phyloP scores from a whole-genome alignment of 768 basidiomycete genomes.

The Boletus sensibilis region DNA sequence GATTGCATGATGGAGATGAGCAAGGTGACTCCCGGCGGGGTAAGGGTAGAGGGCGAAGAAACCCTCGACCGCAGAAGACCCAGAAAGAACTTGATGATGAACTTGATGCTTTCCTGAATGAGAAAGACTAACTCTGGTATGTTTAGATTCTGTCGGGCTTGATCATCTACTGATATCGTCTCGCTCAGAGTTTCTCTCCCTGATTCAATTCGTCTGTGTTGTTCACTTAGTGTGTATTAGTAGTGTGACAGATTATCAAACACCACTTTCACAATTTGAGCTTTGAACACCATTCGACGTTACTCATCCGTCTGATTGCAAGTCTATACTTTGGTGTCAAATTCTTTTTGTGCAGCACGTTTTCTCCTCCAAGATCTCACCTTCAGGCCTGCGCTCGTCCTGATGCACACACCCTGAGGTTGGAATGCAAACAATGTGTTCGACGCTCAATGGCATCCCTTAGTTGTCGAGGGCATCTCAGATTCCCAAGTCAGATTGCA shows the following conservation, averaged over 20 bases:
- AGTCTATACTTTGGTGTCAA: neutral
- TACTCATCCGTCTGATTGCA: neutral
- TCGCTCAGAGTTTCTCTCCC: neutral
- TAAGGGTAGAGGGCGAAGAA: constrained; percentile 39
- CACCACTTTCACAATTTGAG: constrained; percentile 14
- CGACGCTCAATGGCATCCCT: neutral
- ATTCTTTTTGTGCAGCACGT: too few relatives aligned
- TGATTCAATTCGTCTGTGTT: neutral
- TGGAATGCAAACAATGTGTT: neutral
- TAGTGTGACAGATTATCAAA: constrained; percentile 2
- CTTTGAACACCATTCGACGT: neutral
- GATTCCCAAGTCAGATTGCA: neutral
- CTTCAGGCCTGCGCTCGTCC: neutral
- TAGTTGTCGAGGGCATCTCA: neutral
- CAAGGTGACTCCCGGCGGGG: constrained; percentile 27
- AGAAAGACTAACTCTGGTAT: constrained; percentile 38
- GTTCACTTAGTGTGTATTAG: constrained; percentile 2
- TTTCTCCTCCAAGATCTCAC: neutral
- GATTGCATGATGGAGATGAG: constrained; percentile 23
- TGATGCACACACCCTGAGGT: neutral
- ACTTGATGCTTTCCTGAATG: constrained; percentile 72
- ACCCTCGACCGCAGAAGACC: constrained; percentile 50
- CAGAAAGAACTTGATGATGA: constrained; percentile 82
- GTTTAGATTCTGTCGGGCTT: neutral
- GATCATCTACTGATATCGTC: constrained; percentile 2